phyloP scores from a whole-genome alignment of 2,329 filamentous ascomycete genomes.

The Calonectria ilicicola region DNA sequence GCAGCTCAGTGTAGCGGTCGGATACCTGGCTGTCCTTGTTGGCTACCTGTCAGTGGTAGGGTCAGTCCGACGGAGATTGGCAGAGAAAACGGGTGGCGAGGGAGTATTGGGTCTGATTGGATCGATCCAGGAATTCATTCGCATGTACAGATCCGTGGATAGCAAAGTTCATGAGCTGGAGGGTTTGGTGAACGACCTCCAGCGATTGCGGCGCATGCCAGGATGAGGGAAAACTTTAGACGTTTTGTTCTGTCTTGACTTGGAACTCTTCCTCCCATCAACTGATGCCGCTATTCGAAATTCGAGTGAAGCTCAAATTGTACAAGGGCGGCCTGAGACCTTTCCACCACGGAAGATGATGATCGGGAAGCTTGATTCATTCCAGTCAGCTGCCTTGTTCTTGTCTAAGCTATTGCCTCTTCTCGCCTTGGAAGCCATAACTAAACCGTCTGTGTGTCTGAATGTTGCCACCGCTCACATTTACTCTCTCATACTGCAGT shows the following conservation, averaged over 20 bases:
- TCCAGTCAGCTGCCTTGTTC: background rate
- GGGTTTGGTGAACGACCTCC: constrained; percentile 52
- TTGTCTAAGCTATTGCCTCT: background rate
- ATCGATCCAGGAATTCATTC: constrained; percentile 67
- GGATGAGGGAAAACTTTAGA: constrained; percentile 13
- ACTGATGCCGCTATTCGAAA: background rate
- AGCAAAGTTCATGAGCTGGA: constrained; percentile 55
- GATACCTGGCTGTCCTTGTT: constrained; percentile 86
- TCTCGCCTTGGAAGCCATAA: background rate
- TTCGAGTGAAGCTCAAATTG: background rate
- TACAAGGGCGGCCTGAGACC: background rate
- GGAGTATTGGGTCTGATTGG: constrained; percentile 60
- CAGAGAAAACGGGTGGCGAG: constrained; percentile 54
- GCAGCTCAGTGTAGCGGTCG: constrained; percentile 84
- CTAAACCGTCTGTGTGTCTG: no score
- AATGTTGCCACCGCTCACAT: background rate
- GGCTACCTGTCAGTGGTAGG: constrained; percentile 79
- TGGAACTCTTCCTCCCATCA: background rate
- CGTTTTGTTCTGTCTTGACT: background rate
- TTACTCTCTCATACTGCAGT: background rate
- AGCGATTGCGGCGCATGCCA: constrained; percentile 35
- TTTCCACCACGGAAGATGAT: background rate
- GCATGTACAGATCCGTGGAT: constrained; percentile 63
- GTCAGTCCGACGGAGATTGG: constrained; percentile 58
- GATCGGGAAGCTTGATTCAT: background rate